phyloP scores from a whole-genome alignment of 1,284 basidiomycete genomes.

The Cronartium quercuum region DNA sequence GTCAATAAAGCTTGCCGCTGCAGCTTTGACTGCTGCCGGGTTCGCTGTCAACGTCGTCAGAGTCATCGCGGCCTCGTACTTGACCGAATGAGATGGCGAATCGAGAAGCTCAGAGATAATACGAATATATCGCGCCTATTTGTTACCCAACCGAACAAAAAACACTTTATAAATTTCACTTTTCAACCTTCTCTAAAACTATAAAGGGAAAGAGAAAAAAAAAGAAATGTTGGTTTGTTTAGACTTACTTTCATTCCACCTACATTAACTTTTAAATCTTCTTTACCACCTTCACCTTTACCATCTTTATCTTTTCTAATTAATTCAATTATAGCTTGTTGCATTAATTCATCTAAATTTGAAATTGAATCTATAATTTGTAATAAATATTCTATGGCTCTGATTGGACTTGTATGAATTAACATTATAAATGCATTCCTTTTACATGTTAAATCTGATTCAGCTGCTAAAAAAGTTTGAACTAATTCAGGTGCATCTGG shows the following conservation, averaged over 20 bases:
- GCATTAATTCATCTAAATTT: constrained; percentile 83
- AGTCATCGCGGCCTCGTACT: constrained; percentile 95
- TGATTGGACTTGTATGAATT: constrained; percentile 76
- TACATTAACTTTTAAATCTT: constrained; percentile 62
- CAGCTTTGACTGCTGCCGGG: constrained; percentile 90
- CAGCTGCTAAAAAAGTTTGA: constrained; percentile 93
- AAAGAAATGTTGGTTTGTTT: constrained; percentile 24
- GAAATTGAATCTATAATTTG: constrained; percentile 77
- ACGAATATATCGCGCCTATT: constrained; percentile 79
- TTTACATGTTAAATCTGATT: constrained; percentile 93
- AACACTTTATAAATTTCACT: not conserved
- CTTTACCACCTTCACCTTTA: constrained; percentile 38
- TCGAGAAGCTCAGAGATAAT: constrained; percentile 92
- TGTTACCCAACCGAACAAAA: not conserved
- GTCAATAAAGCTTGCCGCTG: constrained; percentile 80
- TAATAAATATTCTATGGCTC: constrained; percentile 85
- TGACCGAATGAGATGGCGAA: constrained; percentile 85
- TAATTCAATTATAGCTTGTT: constrained; percentile 93
- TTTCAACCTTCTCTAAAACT: not conserved
- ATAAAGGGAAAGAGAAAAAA: not conserved
- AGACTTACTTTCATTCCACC: constrained; percentile 40
- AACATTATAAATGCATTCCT: constrained; percentile 96
- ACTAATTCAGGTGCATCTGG: constrained; percentile 96
- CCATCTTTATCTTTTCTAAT: constrained; percentile 73
- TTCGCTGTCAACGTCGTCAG: constrained; percentile 93